Conservation (phyloP, 208 protist species). For the Trypanosoma rangeli region DNA sequence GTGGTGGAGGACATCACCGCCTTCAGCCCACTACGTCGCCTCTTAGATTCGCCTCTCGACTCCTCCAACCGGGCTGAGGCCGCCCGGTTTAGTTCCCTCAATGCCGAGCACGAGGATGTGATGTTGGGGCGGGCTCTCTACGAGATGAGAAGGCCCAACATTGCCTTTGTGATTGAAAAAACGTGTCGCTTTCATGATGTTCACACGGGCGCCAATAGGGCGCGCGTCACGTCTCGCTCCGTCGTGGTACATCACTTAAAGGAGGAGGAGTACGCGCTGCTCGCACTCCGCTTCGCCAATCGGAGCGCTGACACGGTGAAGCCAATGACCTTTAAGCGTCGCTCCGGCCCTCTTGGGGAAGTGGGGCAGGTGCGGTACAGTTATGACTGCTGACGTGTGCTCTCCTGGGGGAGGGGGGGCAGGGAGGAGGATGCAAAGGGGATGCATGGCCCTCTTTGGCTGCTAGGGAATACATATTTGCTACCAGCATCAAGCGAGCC, state of each 20-base stretch:
- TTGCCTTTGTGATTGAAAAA: constrained; percentile 16
- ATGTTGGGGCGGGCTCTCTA: constrained; percentile 24
- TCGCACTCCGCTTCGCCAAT: constrained; percentile 1
- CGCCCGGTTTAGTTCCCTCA: not conserved
- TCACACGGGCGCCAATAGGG: constrained; percentile 15
- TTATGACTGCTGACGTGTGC: not conserved
- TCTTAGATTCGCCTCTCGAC: not conserved
- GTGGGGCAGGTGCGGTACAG: constrained; percentile 10
- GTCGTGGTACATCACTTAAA: constrained; percentile 20
- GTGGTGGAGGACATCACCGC: constrained; percentile 6
- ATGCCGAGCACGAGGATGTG: constrained; percentile 21
- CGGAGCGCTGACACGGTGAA: not conserved
- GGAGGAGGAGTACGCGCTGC: constrained; percentile 8
- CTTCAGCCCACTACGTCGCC: constrained; percentile 5
- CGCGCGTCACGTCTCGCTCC: not conserved
- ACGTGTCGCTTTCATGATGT: constrained; percentile 20
- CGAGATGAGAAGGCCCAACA: constrained; percentile 4
- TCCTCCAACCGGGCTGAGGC: not conserved
- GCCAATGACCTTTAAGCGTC: constrained; percentile 6
- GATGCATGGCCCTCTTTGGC: too few species aligned
- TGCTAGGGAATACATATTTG: too few species aligned
- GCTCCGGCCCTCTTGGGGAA: not conserved
- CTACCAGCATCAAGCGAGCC: too few species aligned
- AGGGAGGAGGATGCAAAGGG: too few species aligned
- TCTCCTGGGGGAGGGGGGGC: not conserved